Evolutionary conservation across 352 stramenopile species (phyloP), one percentile per base, ranked within the genome.

Genomic region (Phytopythium helicoides): DNA sequence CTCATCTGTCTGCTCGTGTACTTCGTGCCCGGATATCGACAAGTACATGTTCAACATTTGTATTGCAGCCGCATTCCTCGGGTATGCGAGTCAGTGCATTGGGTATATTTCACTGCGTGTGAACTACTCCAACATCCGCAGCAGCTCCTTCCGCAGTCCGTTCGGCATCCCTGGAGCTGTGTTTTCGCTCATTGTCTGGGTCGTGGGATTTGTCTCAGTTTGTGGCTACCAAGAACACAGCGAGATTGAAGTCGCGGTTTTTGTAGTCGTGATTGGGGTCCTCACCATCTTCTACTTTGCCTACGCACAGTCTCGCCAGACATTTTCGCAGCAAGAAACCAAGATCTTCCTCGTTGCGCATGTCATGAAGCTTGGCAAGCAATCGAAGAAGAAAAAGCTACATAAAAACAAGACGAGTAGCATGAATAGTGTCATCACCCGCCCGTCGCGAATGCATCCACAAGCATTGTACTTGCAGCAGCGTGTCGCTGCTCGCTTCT

Each of bases 21-120:
- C 50, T 68, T 57, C 23, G 31, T 45, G 34, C 57, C n/a, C 38
- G 6, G 23, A 47, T 15, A 37, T 64, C 22, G 51, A 56, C 52
- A 52, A 52, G 46, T 65, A 73, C 49, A 19, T 76, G 19, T 76
- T 66, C 55, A 71, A 65, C 41, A 49, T 62, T 15, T 76, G 64
- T 48, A 64, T 73, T 34, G 38, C 58, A 1, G 56, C 59, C 26
- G 67, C 54, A 14, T 73, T 71, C 39, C 48, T 66, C 22, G 47
- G 54, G 0, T 76, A 76, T 51, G 23, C 45, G 6, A 58, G 54
- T 9, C 67, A 74, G 44, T 73, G 63, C 42, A 22, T 70, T 21
- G 63, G 63, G 21, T 75, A 70, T 49, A 52, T 75, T 26, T 52
- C 54, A n/a, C 50, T 73, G 10, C 68, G 68, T 36, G 31, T 35